Base-by-base conservation (phyloP, 1,284 basidiomycete genomes). In the Trametes pubescens region DNA sequence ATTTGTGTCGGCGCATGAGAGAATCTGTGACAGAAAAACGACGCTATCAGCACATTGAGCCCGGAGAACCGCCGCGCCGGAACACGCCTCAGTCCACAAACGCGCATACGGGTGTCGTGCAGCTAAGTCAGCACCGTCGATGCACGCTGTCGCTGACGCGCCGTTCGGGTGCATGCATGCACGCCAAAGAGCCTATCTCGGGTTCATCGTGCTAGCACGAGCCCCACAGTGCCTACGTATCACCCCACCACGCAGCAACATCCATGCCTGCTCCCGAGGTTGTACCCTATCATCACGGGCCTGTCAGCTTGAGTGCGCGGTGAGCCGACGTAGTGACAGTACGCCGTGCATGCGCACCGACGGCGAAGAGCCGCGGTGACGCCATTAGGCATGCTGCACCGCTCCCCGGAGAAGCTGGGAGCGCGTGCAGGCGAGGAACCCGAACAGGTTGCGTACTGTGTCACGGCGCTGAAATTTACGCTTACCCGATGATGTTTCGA, bases 101-200 rank as follows among this genome's bases (percentile, higher is more conserved):
- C 44, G 44, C 22, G 44, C 26, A 14, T 16, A n/a, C n/a, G n/a
- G n/a, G n/a, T n/a, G n/a, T n/a, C n/a, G n/a, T 13, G 16, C 11
- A 32, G 29, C 4, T 5, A 18, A 9, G n/a, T 29, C 9, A 13
- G 47, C 26, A 10, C 4, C 26, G 11, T 49, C 14, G 40, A 43
- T n/a, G 40, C 14, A 7, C 40, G n/a, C n/a, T n/a, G n/a, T n/a
- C n/a, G n/a, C n/a, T n/a, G n/a, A n/a, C n/a, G 14, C 40, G 4
- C 40, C 40, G 40, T 26, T 26, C 44, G 44, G 21, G 24, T 16
- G 22, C 44, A 47, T 16, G 32, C 34, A 37, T 5, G 51, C 51
- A 52, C 34, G 51, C 34, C 51, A 52, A 52, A 35, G 32, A 52
- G 34, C n/a, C 51, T 52, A 32, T 35, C 48, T 51, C 48, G 48